Evolutionary conservation across 1,284 basidiomycete species (phyloP).

Genomic region (Ustilago nuda): DNA sequence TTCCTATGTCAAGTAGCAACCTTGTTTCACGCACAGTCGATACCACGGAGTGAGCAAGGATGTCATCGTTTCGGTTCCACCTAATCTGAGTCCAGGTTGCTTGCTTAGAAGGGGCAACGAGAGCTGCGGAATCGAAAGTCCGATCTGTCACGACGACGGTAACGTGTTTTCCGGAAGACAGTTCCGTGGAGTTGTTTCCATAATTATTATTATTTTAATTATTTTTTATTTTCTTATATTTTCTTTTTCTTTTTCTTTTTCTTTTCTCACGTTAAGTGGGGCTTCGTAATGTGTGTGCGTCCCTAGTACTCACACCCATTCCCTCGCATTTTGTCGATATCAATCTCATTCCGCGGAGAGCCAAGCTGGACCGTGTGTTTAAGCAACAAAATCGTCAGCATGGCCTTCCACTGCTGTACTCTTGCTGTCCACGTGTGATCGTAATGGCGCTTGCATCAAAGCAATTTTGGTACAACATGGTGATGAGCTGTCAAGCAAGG

Average conservation of each 20-base stretch:
- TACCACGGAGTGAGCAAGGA: too few relatives aligned
- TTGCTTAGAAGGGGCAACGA: neutral
- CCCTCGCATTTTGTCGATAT: neutral
- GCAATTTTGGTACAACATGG: neutral
- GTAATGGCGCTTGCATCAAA: too few relatives aligned
- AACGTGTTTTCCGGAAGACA: neutral
- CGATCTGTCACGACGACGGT: neutral
- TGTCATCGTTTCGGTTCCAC: neutral
- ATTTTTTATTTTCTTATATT: neutral
- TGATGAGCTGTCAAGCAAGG: neutral
- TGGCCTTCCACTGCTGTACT: neutral
- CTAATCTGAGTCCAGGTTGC: neutral
- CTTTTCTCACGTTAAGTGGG: neutral
- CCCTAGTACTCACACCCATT: neutral
- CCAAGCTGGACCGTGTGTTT: neutral
- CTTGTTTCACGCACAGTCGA: too few relatives aligned
- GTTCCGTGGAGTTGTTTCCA: conserved; percentile 19
- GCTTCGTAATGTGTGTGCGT: too few relatives aligned
- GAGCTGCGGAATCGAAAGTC: neutral
- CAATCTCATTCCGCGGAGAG: conserved; percentile 2
- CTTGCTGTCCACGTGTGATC: neutral
- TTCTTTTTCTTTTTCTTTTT: conserved; percentile 1
- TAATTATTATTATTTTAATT: neutral
- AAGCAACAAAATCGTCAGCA: neutral
- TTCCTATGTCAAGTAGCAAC: neutral